Conservation (phyloP, 768 basidiomycete species). For the Kwoniella dendrophila region DNA sequence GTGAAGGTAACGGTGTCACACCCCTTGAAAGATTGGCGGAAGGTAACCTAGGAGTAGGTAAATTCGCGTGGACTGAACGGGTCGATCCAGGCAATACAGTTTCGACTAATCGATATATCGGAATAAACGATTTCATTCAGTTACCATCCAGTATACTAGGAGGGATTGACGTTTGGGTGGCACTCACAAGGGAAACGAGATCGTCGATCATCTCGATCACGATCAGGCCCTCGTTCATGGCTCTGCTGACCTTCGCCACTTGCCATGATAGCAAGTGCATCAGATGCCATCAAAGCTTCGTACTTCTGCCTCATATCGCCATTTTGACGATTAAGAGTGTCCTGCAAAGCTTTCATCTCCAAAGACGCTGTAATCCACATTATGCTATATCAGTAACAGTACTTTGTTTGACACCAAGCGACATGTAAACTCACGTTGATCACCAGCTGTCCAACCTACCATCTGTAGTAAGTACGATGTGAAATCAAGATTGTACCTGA, state of each 20-base stretch:
- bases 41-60: slow-evolving; percentile 4
- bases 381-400: neutral
- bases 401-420: too few relatives aligned
- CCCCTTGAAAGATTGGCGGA: slow-evolving; percentile 2
- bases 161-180: neutral
- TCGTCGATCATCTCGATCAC: slow-evolving; percentile 6
- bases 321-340: slow-evolving; percentile 23
- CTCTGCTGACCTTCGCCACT: neutral
- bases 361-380: neutral
- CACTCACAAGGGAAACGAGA: slow-evolving; percentile 7
- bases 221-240: slow-evolving; percentile 6
- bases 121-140: neutral
- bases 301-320: slow-evolving; percentile 23
- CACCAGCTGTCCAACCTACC: slow-evolving; percentile 27
- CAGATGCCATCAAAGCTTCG: slow-evolving; percentile 28
- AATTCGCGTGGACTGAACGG: neutral
- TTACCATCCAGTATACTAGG: neutral
- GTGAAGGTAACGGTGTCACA: slow-evolving; percentile 1
- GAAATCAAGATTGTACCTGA: slow-evolving; percentile 32
- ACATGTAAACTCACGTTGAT: slow-evolving; percentile 27
- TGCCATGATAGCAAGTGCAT: slow-evolving; percentile 17
- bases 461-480: slow-evolving; percentile 36
- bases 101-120: slow-evolving; percentile 3
- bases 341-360: slow-evolving; percentile 24
- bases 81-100: neutral